phyloP scores from a whole-genome alignment of 2,329 filamentous ascomycete genomes.

The Claviceps sp. region DNA sequence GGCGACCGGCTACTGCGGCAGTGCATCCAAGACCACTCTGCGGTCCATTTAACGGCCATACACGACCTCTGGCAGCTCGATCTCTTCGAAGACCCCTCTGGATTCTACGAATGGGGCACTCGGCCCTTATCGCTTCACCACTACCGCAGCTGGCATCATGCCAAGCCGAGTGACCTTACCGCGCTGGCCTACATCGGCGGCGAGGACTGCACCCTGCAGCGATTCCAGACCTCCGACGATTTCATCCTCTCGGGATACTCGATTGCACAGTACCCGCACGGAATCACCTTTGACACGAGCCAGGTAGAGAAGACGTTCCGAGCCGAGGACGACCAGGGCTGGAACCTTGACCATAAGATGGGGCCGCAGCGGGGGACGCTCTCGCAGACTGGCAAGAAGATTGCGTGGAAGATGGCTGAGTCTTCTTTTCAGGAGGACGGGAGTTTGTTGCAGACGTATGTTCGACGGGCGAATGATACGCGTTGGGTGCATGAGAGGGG shows the following conservation, averaged over 20 bases:
- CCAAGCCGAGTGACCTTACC: constrained; percentile 38
- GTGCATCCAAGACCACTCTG: constrained; percentile 48
- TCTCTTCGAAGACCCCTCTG: constrained; percentile 43
- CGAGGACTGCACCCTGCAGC: constrained; percentile 43
- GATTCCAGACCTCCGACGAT: constrained; percentile 40
- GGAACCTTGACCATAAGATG: constrained; percentile 35
- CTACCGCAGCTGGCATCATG: constrained; percentile 47
- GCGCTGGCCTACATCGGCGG: constrained; percentile 31
- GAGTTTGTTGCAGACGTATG: constrained; percentile 37
- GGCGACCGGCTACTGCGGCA: constrained; percentile 5
- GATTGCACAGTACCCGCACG: constrained; percentile 39
- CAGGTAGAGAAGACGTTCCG: constrained; percentile 40
- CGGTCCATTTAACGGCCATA: constrained; percentile 39
- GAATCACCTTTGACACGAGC: constrained; percentile 32
- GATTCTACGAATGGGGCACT: constrained; percentile 48
- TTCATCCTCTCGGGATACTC: constrained; percentile 46
- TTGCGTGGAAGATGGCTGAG: constrained; percentile 39
- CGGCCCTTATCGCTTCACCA: constrained; percentile 48
- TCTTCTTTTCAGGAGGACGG: constrained; percentile 30
- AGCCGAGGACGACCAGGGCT: constrained; percentile 30
- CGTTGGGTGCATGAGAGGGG: constrained; percentile 34
- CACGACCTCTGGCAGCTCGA: constrained; percentile 48
- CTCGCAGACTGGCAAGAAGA: constrained; percentile 33
- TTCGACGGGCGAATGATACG: constrained; percentile 35
- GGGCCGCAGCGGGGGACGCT: constrained; percentile 33